Conservation (phyloP, 2,329 filamentous ascomycete genomes). For the Setomelanomma holmii region DNA sequence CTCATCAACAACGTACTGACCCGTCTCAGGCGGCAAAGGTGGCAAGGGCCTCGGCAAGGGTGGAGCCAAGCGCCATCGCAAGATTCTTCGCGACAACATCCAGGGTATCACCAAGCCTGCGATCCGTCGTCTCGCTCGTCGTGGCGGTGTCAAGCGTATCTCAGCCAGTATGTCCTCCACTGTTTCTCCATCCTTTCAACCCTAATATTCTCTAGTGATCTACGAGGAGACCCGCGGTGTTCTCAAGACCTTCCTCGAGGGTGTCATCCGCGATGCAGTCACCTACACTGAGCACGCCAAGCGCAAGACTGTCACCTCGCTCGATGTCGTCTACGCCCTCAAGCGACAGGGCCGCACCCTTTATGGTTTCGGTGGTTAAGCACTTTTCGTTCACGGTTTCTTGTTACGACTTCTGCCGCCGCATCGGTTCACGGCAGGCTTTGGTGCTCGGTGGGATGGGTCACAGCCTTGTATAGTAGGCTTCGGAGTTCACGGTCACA, state of each 20-base stretch:
- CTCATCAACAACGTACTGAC: conserved; percentile 1
- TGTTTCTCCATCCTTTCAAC: neutral
- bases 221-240: conserved; percentile 81
- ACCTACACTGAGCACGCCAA: conserved; percentile 83
- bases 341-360: conserved; percentile 74
- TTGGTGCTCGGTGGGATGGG: conserved; percentile 56
- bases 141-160: conserved; percentile 62
- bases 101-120: conserved; percentile 63
- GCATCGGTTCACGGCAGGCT: conserved; percentile 63
- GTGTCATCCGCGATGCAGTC: conserved; percentile 77
- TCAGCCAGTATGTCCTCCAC: conserved; percentile 52
- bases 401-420: conserved; percentile 45
- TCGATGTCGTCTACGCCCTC: conserved; percentile 69
- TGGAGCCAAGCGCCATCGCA: conserved; percentile 62
- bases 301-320: conserved; percentile 78
- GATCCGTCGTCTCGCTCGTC: conserved; percentile 62
- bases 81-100: conserved; percentile 64
- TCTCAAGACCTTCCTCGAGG: conserved; percentile 79
- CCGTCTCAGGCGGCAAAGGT: conserved; percentile 56
- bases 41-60: conserved; percentile 64
- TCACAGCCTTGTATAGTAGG: conserved; percentile 45
- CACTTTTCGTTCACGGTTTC: conserved; percentile 30
- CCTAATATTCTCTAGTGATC: conserved; percentile 63
- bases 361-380: conserved; percentile 87
- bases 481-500: conserved; percentile 45